phyloP scores from a whole-genome alignment of 1,139 yeast genomes.

The Taphrina flavorubra region DNA sequence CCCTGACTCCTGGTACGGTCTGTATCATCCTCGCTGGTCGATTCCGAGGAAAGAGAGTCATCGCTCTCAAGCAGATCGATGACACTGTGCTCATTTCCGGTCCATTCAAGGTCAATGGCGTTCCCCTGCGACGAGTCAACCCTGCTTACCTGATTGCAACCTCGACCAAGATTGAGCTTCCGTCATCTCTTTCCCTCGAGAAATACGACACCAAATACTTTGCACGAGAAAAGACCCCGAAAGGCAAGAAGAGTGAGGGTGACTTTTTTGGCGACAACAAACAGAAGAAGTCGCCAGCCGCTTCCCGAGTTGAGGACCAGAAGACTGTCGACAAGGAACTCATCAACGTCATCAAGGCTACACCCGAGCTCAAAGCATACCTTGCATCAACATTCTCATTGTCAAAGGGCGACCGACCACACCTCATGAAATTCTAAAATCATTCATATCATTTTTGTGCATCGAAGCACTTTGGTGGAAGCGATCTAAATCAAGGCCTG shows the following conservation, averaged over 20 bases:
- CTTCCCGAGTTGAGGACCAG: conserved; percentile 98
- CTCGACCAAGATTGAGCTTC: conserved; percentile 83
- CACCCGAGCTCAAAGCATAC: conserved; percentile 98
- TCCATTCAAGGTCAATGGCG: conserved; percentile 99
- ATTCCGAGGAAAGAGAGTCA: conserved; percentile 99
- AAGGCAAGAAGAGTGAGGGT: conserved; percentile 77
- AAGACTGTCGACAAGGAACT: conserved; percentile 94
- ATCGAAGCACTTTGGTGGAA: conserved; percentile 2
- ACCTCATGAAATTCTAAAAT: conserved; percentile 56
- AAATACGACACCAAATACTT: conserved; percentile 96
- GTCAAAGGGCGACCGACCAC: conserved; percentile 99
- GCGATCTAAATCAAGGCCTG: not conserved
- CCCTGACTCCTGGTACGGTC: conserved; percentile 98
- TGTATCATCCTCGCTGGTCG: conserved; percentile 98
- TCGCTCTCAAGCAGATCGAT: conserved; percentile 96
- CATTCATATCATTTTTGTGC: not conserved
- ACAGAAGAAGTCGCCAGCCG: conserved; percentile 82
- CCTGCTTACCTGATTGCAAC: conserved; percentile 99
- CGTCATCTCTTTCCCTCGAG: conserved; percentile 76
- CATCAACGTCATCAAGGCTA: conserved; percentile 92
- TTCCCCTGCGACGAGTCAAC: conserved; percentile 97
- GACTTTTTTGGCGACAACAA: conserved; percentile 87
- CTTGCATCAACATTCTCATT: conserved; percentile 95
- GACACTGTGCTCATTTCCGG: conserved; percentile 98
- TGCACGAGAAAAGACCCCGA: conserved; percentile 87